Percentiles rank a stretch among this genome's conserved stretches.
Conservation (phyloP, 1,284 basidiomycete genomes). For the Rhodotorula sp. region DNA sequence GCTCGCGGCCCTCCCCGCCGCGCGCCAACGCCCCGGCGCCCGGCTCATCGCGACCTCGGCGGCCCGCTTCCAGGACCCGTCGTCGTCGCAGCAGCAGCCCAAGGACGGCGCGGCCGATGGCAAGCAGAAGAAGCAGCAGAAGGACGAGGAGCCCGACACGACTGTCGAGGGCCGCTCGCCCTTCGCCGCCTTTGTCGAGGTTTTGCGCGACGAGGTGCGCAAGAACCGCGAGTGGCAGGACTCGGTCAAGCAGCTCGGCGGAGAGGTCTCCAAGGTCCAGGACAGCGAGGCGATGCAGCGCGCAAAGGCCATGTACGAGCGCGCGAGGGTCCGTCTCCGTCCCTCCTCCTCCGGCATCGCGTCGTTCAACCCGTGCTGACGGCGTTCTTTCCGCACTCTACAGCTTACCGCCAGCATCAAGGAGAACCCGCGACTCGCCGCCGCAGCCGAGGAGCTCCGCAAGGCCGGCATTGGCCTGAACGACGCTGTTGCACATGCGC, state of each 20-base stretch:
- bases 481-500: conserved; percentile 86
- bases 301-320: conserved; percentile 87
- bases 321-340: conserved; percentile 70
- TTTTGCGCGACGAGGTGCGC: conserved; percentile 83
- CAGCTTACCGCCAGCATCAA: conserved; percentile 91
- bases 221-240: conserved; percentile 95
- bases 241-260: conserved; percentile 94
- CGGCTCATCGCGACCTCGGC: conserved; percentile 5
- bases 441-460: conserved; percentile 86
- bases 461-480: conserved; percentile 88
- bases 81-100: conserved; percentile 12
- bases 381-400: background rate
- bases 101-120: background rate
- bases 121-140: conserved; percentile 22
- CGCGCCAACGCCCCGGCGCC: background rate
- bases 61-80: background rate
- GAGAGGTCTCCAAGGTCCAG: conserved; percentile 94
- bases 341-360: background rate
- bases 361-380: background rate
- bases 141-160: conserved; percentile 37
- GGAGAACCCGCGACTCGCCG: conserved; percentile 88
- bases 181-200: conserved; percentile 94
- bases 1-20: background rate
- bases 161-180: conserved; percentile 61
- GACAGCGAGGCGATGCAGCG: conserved; percentile 96